phyloP scores from a whole-genome alignment of 208 protist species.

The Vickermania spadyakhi region DNA sequence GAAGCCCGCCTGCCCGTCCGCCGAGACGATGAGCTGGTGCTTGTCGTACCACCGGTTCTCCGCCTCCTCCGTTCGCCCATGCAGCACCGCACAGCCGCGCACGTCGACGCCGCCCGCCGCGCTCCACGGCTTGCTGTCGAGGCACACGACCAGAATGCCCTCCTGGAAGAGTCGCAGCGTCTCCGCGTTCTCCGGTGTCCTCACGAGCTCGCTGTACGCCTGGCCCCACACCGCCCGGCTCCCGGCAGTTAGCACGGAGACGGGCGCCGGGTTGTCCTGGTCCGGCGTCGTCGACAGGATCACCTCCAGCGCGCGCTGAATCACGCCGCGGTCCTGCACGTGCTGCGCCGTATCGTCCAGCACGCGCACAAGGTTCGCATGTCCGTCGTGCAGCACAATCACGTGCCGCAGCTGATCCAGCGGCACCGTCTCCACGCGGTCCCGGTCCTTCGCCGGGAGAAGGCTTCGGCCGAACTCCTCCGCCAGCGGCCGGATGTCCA shows the following conservation, averaged over 20 bases:
- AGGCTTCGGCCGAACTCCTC: slow-evolving; percentile 66
- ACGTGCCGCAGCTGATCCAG: slow-evolving; percentile 61
- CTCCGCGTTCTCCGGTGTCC: slow-evolving; percentile 61
- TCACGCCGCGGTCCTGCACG: slow-evolving; percentile 28
- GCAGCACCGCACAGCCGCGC: slow-evolving; percentile 38
- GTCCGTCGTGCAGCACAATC: slow-evolving; percentile 76
- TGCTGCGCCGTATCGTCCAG: slow-evolving; percentile 43
- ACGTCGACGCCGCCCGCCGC: background rate
- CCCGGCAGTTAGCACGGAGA: slow-evolving; percentile 77
- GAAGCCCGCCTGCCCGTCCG: slow-evolving; percentile 73
- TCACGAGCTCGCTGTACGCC: slow-evolving; percentile 73
- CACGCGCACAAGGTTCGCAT: slow-evolving; percentile 57
- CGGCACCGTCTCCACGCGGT: slow-evolving; percentile 47
- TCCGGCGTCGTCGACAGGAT: slow-evolving; percentile 74
- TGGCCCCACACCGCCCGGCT: slow-evolving; percentile 67
- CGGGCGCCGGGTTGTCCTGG: slow-evolving; percentile 64
- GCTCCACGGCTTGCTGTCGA: slow-evolving; percentile 51
- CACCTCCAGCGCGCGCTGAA: slow-evolving; percentile 62
- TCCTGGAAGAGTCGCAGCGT: slow-evolving; percentile 57
- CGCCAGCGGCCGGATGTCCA: slow-evolving; percentile 57
- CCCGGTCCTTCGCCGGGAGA: slow-evolving; percentile 54
- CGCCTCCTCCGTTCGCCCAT: slow-evolving; percentile 58
- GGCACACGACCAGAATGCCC: slow-evolving; percentile 66
- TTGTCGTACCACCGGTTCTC: slow-evolving; percentile 93
- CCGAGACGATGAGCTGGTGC: slow-evolving; percentile 85